A percentile compares a stretch with the other conserved stretches of the same genome.
These are phyloP conservation scores for Pythium coloratum DNA, from an alignment of 352 stramenopile species.

Conservation along the genomic window DNA sequence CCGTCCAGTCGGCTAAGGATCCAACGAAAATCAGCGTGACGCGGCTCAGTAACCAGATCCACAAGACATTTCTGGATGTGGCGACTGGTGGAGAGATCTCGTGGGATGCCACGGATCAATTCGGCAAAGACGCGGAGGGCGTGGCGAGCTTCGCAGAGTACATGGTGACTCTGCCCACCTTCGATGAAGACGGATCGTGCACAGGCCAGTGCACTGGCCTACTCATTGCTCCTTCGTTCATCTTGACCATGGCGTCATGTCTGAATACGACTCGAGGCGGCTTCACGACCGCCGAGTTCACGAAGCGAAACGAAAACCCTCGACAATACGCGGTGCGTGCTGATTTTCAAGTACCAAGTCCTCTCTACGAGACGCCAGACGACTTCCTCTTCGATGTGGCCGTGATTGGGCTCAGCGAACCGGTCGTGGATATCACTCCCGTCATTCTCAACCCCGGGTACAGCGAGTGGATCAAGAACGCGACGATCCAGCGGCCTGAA, in stretches of 20 bases:
- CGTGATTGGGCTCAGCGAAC: slow-evolving; percentile 10
- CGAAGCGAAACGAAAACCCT: neutral
- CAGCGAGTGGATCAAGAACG: slow-evolving; percentile 17
- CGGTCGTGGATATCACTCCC: slow-evolving; percentile 10
- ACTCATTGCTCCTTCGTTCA: slow-evolving; percentile 24
- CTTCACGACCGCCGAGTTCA: neutral
- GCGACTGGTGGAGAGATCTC: neutral
- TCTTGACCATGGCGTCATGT: slow-evolving; percentile 34
- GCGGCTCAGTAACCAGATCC: slow-evolving; percentile 3
- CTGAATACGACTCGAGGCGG: neutral
- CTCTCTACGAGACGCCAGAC: slow-evolving; percentile 10
- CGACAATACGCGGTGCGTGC: neutral
- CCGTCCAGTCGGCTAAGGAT: slow-evolving; percentile 3
- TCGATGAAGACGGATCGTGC: neutral
- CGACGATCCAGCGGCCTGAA: neutral
- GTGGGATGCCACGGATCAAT: slow-evolving; percentile 5
- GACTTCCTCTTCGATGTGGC: slow-evolving; percentile 23
- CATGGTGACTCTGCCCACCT: slow-evolving; percentile 5
- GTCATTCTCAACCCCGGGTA: slow-evolving; percentile 18
- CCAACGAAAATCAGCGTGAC: slow-evolving; percentile 1
- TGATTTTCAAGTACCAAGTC: slow-evolving; percentile 17
- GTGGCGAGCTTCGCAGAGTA: slow-evolving; percentile 7
- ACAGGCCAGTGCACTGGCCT: slow-evolving; percentile 10
- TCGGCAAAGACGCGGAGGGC: slow-evolving; percentile 4
- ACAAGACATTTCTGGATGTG: slow-evolving; percentile 18